Evolutionary conservation across 1,284 basidiomycete species (phyloP).

Genomic region (Ustilago bromivora): DNA sequence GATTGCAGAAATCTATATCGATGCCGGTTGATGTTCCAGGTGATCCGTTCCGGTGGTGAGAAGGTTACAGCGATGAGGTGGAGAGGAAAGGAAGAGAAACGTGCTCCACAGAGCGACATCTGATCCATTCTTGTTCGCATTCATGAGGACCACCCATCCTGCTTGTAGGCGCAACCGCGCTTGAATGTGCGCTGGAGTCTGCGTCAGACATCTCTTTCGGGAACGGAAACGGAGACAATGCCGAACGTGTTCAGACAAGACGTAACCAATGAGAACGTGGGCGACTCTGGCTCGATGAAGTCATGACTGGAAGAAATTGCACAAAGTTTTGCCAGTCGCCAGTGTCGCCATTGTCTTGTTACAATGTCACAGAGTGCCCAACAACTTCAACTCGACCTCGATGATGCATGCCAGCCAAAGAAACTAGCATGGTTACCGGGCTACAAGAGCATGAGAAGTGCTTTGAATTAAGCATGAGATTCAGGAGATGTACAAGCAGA

Average conservation of each 20-base stretch:
- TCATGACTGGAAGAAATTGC: neutral
- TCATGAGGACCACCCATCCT: neutral
- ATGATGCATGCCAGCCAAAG: neutral
- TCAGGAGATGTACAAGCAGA: slow-evolving; percentile 2
- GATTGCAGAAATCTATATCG: neutral
- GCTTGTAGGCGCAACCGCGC: neutral
- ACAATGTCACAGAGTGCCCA: neutral
- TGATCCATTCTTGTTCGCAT: neutral
- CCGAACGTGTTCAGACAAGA: neutral
- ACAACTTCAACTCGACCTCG: neutral
- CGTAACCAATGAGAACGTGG: neutral
- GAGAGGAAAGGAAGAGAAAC: neutral
- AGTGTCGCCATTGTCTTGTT: neutral
- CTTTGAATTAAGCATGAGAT: neutral
- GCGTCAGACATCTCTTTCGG: neutral
- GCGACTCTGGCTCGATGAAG: neutral
- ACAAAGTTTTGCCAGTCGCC: neutral
- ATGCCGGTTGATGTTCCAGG: slow-evolving; percentile 9
- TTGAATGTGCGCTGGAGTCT: neutral
- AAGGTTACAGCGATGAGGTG: no score
- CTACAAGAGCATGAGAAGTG: neutral
- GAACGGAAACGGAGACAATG: slow-evolving; percentile 1
- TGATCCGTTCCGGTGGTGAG: slow-evolving; percentile 3
- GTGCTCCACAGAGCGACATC: neutral
- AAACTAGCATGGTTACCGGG: neutral